phyloP scores from a whole-genome alignment of 441 rosid species.

The Syzygium syzygioides region DNA sequence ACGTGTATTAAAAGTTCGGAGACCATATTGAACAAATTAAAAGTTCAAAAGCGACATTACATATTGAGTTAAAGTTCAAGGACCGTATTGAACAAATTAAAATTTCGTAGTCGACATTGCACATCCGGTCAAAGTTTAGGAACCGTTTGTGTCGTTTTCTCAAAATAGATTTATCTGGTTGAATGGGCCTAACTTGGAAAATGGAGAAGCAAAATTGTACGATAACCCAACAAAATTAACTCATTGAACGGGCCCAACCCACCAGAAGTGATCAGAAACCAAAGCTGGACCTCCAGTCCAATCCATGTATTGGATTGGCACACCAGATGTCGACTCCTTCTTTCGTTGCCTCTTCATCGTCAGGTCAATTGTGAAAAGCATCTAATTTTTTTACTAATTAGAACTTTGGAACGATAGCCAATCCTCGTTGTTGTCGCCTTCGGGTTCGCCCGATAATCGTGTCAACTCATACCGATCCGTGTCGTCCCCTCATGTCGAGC shows the following conservation, averaged over 20 bases:
- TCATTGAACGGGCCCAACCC: background rate
- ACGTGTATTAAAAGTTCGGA: too few relatives aligned
- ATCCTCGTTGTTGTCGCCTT: background rate
- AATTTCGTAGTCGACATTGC: fast-evolving
- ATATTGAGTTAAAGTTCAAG: too few relatives aligned
- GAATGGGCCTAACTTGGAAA: background rate
- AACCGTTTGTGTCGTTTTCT: fast-evolving
- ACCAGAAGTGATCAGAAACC: background rate
- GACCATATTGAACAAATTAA: too few relatives aligned
- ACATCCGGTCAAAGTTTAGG: background rate
- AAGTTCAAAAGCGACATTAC: fast-evolving
- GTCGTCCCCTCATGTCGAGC: background rate
- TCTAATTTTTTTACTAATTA: background rate
- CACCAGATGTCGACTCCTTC: background rate
- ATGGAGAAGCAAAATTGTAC: background rate
- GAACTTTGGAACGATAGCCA: background rate
- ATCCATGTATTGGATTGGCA: background rate
- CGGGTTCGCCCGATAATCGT: background rate
- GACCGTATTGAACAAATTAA: too few relatives aligned
- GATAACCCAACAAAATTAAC: background rate
- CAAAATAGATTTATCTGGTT: background rate
- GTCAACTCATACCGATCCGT: background rate
- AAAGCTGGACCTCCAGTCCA: background rate
- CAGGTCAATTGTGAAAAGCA: background rate
- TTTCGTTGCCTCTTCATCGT: background rate